Conservation (phyloP, 2,329 filamentous ascomycete species). For the Epicoccum sorghinum region DNA sequence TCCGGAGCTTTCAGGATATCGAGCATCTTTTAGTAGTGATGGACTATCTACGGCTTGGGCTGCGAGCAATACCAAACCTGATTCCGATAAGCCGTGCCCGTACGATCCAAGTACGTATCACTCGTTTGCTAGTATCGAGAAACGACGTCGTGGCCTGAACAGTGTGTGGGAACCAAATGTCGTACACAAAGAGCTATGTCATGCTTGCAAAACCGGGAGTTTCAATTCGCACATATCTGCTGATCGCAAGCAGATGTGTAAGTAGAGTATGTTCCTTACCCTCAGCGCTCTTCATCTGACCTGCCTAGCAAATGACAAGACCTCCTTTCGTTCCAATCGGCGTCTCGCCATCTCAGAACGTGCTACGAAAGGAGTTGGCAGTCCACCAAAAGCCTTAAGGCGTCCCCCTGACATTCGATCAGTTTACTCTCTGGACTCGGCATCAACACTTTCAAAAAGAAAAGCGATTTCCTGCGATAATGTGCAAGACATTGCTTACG, state of each 20-base stretch:
- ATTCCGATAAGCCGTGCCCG: conserved; percentile 9
- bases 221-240: conserved; percentile 18
- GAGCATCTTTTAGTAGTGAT: no score
- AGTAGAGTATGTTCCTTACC: no score
- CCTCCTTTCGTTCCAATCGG: conserved; percentile 12
- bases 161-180: conserved; percentile 19
- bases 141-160: conserved; percentile 19
- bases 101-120: conserved; percentile 27
- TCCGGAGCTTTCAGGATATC: background rate
- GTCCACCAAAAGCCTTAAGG: conserved; percentile 17
- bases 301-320: background rate
- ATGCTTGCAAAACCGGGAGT: conserved; percentile 17
- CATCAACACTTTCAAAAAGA: no score
- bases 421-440: no score
- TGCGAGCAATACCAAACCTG: background rate
- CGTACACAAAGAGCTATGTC: conserved; percentile 18
- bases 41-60: no score
- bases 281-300: background rate
- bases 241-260: background rate
- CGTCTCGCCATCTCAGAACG: conserved; percentile 15
- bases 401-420: conserved; percentile 2
- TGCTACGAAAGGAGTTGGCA: conserved; percentile 19
- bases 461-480: no score
- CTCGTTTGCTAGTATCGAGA: conserved; percentile 29
- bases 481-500: no score